Evolutionary conservation across 495 filamentous ascomycete genomes (phyloP).

Genomic region (Penicillium cataractarum): DNA sequence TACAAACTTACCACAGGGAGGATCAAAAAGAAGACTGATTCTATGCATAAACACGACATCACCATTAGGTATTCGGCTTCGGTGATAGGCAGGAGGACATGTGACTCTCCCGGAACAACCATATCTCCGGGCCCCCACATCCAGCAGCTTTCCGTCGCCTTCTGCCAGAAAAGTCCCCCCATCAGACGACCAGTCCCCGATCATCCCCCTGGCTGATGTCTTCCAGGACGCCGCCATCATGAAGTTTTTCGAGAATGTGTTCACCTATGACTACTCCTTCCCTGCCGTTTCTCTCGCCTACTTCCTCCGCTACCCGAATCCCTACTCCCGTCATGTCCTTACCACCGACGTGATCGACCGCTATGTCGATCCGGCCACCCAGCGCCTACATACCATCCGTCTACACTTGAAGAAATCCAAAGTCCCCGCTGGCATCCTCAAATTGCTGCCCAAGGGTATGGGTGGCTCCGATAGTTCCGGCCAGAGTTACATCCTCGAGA

Average conservation of each 20-base stretch:
- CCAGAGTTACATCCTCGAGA: constrained; percentile 89
- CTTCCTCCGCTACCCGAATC: constrained; percentile 98
- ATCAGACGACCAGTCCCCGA: constrained; percentile 5
- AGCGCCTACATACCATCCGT: constrained; percentile 83
- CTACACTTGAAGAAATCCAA: constrained; percentile 94
- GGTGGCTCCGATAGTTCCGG: constrained; percentile 71
- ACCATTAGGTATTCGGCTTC: not conserved
- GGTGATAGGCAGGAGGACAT: constrained; percentile 11
- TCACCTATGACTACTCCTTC: constrained; percentile 90
- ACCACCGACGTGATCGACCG: constrained; percentile 94
- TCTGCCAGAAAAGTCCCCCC: constrained; percentile 17
- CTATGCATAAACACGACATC: no score
- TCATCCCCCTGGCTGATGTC: constrained; percentile 9
- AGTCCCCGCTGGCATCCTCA: constrained; percentile 78
- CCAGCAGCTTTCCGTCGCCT: constrained; percentile 6
- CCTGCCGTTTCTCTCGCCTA: constrained; percentile 93
- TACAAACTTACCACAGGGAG: no score
- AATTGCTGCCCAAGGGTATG: constrained; percentile 78
- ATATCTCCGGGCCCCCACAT: constrained; percentile 9
- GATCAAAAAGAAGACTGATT: no score
- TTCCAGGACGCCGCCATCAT: constrained; percentile 55
- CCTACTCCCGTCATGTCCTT: constrained; percentile 91
- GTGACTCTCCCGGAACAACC: constrained; percentile 12
- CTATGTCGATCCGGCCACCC: constrained; percentile 75
- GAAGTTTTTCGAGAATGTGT: constrained; percentile 86